These are phyloP conservation scores for Boechera divaricarpa DNA, from an alignment of 345 rosid genomes.

Conservation along the genomic window DNA sequence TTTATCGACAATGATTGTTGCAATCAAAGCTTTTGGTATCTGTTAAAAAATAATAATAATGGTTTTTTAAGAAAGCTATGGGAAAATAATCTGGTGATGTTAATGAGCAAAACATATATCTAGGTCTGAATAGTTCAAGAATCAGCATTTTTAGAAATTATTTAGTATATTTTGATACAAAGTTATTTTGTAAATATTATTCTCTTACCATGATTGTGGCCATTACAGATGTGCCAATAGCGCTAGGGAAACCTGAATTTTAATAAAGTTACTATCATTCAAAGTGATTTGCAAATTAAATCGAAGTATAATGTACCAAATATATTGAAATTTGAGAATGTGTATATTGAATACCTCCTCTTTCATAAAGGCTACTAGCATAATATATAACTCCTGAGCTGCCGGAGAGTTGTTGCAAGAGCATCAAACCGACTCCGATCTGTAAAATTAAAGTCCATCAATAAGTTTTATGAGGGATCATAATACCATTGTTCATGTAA, in stretches of 20 bases:
- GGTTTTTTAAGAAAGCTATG: background rate
- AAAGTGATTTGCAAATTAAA: background rate
- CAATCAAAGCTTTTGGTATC: constrained; percentile 44
- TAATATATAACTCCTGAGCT: constrained; percentile 43
- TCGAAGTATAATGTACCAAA: background rate
- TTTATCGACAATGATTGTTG: constrained; percentile 44
- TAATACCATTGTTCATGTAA: too few relatives aligned
- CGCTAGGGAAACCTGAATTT: constrained; percentile 42
- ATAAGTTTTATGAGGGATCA: background rate
- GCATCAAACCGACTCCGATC: constrained; percentile 49
- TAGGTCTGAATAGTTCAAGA: background rate
- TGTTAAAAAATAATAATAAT: background rate
- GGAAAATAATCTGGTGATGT: too few relatives aligned
- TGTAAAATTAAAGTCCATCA: background rate
- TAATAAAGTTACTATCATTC: background rate
- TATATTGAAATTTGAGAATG: background rate
- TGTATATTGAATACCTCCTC: constrained; percentile 27
- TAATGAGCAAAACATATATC: too few relatives aligned
- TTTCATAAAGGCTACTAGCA: constrained; percentile 39
- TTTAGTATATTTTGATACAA: background rate
- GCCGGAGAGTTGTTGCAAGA: constrained; percentile 35
- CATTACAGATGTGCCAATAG: constrained; percentile 41
- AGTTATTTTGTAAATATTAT: background rate
- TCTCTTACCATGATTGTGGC: constrained; percentile 41
- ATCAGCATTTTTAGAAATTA: too few relatives aligned